Evolutionary conservation across 2,329 filamentous ascomycete species (phyloP), one percentile per base, ranked within the genome.

Genomic region (Eutypa lata): DNA sequence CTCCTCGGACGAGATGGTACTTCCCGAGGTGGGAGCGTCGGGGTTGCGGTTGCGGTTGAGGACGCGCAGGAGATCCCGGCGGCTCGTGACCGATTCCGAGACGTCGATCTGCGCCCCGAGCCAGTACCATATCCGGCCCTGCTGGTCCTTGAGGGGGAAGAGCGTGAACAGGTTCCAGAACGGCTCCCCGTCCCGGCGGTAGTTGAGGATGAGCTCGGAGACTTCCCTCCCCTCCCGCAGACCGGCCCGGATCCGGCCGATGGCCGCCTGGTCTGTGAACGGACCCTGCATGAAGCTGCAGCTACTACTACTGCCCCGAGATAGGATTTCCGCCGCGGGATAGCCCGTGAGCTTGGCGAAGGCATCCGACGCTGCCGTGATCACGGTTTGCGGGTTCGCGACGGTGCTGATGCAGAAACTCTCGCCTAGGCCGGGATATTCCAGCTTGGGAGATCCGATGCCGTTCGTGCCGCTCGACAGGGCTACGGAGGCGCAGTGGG

Each of bases 391-490:
- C 0, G 73, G 69, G 43, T 71, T 70, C 4, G 67, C 60, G 0
- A 79, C 78, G 58, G 84, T 77, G 1, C 78, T 82, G 16, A 86
- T 62, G 52, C 80, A 82, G 57, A 86, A 85, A 21, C 81, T 80
- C 47, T 81, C 75, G 8, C 80, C 82, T 0, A 86, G 71, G 0
- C 83, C 83, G 2, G 76, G 76, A 50, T 78, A 84, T 53, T 63
- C 68, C 22, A 53, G 42, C 48, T 70, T 61, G 5, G 67, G 65
- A 2, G 67, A 64, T 19, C 67, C 65, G n/a, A 64, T 65, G 1
- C 59, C 56, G 1, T 65, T 33, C 7, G 58, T 53, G 24, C 54
- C 55, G 26, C 49, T 56, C 11, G 56, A 53, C 10, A 67, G 63
- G 1, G 79, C 75, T 37, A 69, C 65, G 3, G 71, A 71, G 4